phyloP scores from a whole-genome alignment of 352 stramenopile genomes.

The Phytophthora colocasiae region DNA sequence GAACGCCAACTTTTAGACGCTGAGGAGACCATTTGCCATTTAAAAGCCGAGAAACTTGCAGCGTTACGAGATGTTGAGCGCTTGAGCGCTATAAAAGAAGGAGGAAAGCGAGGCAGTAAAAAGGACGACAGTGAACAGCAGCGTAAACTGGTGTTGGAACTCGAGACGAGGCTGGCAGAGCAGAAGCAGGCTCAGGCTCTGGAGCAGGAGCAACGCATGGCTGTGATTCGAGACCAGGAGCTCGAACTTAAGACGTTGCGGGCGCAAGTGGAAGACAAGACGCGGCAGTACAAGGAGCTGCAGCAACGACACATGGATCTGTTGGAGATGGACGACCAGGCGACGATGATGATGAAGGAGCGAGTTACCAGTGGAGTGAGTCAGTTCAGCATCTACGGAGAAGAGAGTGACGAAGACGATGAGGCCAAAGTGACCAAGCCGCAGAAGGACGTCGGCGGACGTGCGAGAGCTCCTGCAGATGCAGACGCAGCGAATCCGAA shows the following conservation, averaged over 20 bases:
- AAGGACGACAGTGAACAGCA: constrained; percentile 21
- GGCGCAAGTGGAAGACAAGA: constrained; percentile 32
- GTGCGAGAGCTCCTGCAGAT: constrained; percentile 25
- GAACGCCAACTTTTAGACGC: constrained; percentile 66
- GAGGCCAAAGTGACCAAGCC: constrained; percentile 21
- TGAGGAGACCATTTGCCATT: constrained; percentile 79
- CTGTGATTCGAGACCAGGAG: constrained; percentile 72
- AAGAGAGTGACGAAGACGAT: constrained; percentile 39
- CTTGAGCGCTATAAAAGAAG: constrained; percentile 32
- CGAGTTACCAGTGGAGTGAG: constrained; percentile 28
- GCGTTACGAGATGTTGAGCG: constrained; percentile 63
- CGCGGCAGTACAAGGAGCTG: constrained; percentile 34
- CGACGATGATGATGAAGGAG: constrained; percentile 19
- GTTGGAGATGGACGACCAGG: constrained; percentile 40
- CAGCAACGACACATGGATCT: constrained; percentile 43
- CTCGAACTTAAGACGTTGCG: constrained; percentile 53
- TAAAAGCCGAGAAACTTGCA: constrained; percentile 74
- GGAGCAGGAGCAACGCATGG: constrained; percentile 61
- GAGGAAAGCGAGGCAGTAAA: neutral
- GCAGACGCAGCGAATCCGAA: constrained; percentile 20
- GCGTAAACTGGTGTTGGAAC: constrained; percentile 41
- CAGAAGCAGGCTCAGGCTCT: constrained; percentile 40
- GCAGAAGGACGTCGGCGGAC: constrained; percentile 1
- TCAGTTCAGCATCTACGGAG: constrained; percentile 38
- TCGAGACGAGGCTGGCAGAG: constrained; percentile 51